Base-by-base conservation (phyloP, 2,329 filamentous ascomycete genomes). In the Paramyrothecium roridum region DNA sequence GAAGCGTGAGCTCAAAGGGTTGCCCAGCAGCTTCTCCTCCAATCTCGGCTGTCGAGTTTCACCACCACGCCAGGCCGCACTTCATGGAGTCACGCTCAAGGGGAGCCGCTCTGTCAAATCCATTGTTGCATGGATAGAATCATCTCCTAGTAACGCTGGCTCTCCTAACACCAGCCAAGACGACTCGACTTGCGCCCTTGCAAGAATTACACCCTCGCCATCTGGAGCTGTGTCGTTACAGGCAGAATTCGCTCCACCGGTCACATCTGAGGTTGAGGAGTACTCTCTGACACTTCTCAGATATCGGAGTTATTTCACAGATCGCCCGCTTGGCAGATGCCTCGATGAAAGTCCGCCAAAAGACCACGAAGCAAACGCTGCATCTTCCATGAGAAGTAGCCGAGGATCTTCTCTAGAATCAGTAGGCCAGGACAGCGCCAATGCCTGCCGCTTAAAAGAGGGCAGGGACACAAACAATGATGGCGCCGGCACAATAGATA, bases 41-140 rank as follows among this genome's bases (percentile, higher is more conserved):
- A 67, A 65, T 52, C 61, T 66, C 21, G 61, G 59, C 40, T 61
- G 57, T n/a, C 60, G 56, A 16, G 50, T 55, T 19, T 56, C 63
- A 3, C 52, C 57, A 21, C 22, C 54, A n/a, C 55, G 33, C 19
- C 55, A 17, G 16, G 26, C 55, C 20, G 4, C 43, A 17, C 13
- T 19, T 19, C 46, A 34, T 11, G 40, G 16, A 6, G 40, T 40
- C 37, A 45, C 54, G 37, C 23, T 45, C 22, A 50, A 50, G n/a
- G 50, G 53, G 43, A 54, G 54, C 54, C 63, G 64, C 48, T 67
- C 65, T 23, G 67, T 70, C 54, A 65, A 63, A 50, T 65, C 66
- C 52, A 69, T 70, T 48, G 63, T 70, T 48, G 64, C 63, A n/a
- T 68, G 66, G 66, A 58, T 70, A 20, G 68, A 70, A 54, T 60